A percentile compares a stretch with the other conserved stretches of the same genome.
Evolutionary conservation across 345 rosid species (phyloP).

Genomic region (Acer negundo): DNA sequence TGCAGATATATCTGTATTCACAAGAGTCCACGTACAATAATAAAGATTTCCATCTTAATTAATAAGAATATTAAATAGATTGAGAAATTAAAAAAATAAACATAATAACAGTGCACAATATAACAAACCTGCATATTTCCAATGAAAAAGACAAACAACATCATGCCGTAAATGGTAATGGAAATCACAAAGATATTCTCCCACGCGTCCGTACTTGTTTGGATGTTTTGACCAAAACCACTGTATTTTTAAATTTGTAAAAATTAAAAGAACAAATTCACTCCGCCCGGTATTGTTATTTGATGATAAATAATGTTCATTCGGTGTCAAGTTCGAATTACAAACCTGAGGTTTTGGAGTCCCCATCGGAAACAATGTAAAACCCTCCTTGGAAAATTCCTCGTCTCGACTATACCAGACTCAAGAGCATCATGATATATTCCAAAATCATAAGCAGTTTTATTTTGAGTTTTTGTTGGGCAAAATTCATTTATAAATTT

Average conservation of each 20-base stretch:
- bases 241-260: neutral
- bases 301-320: too few species aligned
- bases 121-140: conserved; percentile 12
- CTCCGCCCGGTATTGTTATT: too few species aligned
- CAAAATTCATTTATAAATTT: neutral
- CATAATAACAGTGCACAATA: too few species aligned
- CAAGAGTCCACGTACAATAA: too few species aligned
- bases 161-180: neutral
- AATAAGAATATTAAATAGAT: too few species aligned
- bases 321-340: neutral
- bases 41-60: too few species aligned
- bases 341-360: neutral
- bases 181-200: conserved; percentile 7
- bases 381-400: neutral
- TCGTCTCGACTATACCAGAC: neutral
- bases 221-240: conserved; percentile 6
- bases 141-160: conserved; percentile 4
- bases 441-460: neutral
- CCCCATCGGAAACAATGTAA: neutral
- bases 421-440: neutral
- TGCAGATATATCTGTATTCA: neutral
- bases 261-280: too few species aligned
- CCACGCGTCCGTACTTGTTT: neutral
- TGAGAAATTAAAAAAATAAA: too few species aligned
- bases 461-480: neutral